Conservation (phyloP, 192 early-diverging fungal species). For the Entomortierella chlamydospora region DNA sequence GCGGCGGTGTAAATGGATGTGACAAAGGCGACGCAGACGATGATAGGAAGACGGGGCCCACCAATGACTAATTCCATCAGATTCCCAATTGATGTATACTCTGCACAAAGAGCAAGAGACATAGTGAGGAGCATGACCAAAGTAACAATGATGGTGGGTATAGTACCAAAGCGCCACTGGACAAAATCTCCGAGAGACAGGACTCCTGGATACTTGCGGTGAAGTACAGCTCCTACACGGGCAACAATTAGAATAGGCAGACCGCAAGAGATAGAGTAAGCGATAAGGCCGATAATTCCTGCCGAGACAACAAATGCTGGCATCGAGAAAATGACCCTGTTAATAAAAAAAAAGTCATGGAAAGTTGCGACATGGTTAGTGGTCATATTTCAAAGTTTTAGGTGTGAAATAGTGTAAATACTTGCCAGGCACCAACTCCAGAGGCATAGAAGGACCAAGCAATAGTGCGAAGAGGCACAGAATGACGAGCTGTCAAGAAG, state of each 20-base stretch:
- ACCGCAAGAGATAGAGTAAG: constrained; percentile 72
- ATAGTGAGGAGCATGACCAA: constrained; percentile 70
- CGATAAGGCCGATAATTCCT: constrained; percentile 74
- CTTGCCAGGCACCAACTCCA: constrained; percentile 51
- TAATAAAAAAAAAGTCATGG: too few species aligned
- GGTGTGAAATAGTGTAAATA: background rate
- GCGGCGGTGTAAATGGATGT: constrained; percentile 77
- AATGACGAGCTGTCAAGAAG: constrained; percentile 54
- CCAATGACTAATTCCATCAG: constrained; percentile 68
- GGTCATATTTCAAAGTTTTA: too few species aligned
- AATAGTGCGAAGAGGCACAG: constrained; percentile 39
- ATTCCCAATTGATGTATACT: constrained; percentile 74
- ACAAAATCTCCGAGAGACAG: constrained; percentile 77
- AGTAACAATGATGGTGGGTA: constrained; percentile 67
- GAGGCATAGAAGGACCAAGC: constrained; percentile 56
- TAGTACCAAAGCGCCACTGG: constrained; percentile 70
- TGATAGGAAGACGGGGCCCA: constrained; percentile 63
- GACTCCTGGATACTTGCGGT: constrained; percentile 65
- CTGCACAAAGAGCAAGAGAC: constrained; percentile 71
- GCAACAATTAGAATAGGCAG: constrained; percentile 71
- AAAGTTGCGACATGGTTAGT: too few species aligned
- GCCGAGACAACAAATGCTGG: constrained; percentile 73
- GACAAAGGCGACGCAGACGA: constrained; percentile 69
- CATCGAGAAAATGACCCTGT: constrained; percentile 73
- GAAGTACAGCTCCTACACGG: constrained; percentile 67